A percentile compares a stretch with the other conserved stretches of the same genome.
Conservation (phyloP, 1,139 yeast genomes). For the Arxiozyma heterogenica region DNA sequence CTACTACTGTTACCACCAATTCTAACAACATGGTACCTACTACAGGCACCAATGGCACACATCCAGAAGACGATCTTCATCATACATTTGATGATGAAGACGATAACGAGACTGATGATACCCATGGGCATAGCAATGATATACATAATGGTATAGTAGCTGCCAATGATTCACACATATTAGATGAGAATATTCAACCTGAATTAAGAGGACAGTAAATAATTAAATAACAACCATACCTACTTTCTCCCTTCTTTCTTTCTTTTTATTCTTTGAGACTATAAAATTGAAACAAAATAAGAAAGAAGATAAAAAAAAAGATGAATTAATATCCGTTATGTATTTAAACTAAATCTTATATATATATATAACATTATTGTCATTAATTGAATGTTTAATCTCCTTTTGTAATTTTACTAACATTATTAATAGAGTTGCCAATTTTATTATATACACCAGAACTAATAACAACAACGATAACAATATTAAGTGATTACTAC, state of each 20-base stretch:
- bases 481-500: neutral
- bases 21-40: too few species aligned
- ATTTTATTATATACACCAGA: too few species aligned
- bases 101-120: constrained; percentile 2
- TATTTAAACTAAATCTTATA: neutral
- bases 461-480: neutral
- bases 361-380: neutral
- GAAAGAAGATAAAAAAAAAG: too few species aligned
- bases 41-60: too few species aligned
- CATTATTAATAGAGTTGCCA: neutral
- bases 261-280: too few species aligned
- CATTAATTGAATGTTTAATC: neutral
- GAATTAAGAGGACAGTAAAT: constrained; percentile 29
- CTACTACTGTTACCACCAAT: neutral
- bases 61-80: neutral
- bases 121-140: neutral
- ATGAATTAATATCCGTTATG: too few species aligned
- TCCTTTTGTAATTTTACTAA: neutral
- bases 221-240: neutral
- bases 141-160: neutral
- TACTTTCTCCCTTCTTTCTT: too few species aligned
- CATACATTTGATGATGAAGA: constrained; percentile 2
- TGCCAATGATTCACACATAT: constrained; percentile 17
- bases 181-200: constrained; percentile 31
- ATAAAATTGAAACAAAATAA: too few species aligned